Evolutionary conservation across 2,329 filamentous ascomycete species (phyloP).

Genomic region (Pseudogymnoascus sp.): DNA sequence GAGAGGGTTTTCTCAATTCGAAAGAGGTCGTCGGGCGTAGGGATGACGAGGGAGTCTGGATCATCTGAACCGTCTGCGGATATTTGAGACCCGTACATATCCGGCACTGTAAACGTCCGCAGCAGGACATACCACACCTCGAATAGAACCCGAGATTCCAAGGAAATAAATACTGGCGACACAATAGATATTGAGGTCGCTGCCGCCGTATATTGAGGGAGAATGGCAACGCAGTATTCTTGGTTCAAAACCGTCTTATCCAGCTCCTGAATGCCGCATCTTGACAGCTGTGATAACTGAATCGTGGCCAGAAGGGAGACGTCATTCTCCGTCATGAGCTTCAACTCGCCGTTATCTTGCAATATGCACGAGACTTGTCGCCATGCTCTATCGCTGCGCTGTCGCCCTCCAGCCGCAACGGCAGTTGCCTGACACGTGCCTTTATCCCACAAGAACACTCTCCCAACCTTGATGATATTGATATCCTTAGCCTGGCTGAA

Average conservation of each 20-base stretch:
- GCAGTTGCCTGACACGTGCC: conserved; percentile 45
- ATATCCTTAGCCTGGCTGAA: conserved; percentile 50
- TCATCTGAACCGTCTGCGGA: conserved; percentile 8
- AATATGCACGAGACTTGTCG: conserved; percentile 84
- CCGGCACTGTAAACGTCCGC: conserved; percentile 83
- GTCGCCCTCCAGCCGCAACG: conserved; percentile 40
- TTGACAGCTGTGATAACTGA: conserved; percentile 78
- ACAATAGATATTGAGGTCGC: conserved; percentile 67
- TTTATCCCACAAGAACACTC: conserved; percentile 86
- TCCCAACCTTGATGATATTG: conserved; percentile 90
- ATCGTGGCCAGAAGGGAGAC: conserved; percentile 72
- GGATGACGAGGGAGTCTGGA: conserved; percentile 4
- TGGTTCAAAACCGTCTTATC: conserved; percentile 86
- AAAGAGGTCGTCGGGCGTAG: conserved; percentile 41
- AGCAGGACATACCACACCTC: conserved; percentile 96
- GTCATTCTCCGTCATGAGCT: conserved; percentile 80
- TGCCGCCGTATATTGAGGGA: conserved; percentile 78
- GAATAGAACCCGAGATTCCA: conserved; percentile 83
- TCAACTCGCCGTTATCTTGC: conserved; percentile 90
- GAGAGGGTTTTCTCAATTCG: conserved; percentile 53
- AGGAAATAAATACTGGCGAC: conserved; percentile 79
- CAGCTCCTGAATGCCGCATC: conserved; percentile 82
- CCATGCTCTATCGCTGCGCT: conserved; percentile 61
- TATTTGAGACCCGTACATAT: conserved; percentile 56
- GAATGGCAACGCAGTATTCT: conserved; percentile 90